A percentile compares a stretch with the other conserved stretches of the same genome.
These are phyloP conservation scores for Rhizopogon salebrosus DNA, from an alignment of 768 basidiomycete species.

Conservation along the genomic window DNA sequence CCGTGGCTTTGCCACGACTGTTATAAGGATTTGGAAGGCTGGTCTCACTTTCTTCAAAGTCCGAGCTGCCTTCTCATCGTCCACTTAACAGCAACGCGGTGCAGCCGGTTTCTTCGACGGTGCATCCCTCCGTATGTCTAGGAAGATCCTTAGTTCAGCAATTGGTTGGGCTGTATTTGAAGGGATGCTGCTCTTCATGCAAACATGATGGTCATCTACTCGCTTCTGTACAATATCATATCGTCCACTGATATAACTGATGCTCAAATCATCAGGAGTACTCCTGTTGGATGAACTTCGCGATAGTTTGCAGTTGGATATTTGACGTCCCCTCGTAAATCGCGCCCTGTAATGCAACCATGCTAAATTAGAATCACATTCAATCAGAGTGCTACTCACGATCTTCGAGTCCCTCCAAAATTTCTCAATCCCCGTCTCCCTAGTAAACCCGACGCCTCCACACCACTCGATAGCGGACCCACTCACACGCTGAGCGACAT, in stretches of 20 bases:
- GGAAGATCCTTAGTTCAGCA: constrained; percentile 85
- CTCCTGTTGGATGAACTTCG: constrained; percentile 84
- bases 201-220: constrained; percentile 17
- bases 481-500: constrained; percentile 83
- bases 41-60: constrained; percentile 15
- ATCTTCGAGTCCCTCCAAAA: constrained; percentile 97
- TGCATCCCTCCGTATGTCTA: constrained; percentile 70
- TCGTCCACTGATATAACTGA: background rate
- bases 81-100: constrained; percentile 64
- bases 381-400: constrained; percentile 39
- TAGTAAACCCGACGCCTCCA: constrained; percentile 87
- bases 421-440: constrained; percentile 95
- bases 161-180: constrained; percentile 94
- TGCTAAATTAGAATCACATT: background rate
- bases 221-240: background rate
- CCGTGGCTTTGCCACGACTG: constrained; percentile 62
- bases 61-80: background rate
- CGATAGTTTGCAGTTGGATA: constrained; percentile 95
- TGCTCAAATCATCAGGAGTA: constrained; percentile 39
- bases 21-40: constrained; percentile 65
- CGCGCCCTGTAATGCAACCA: constrained; percentile 51
- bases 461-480: constrained; percentile 95
- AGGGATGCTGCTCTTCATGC: constrained; percentile 59
- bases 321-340: constrained; percentile 97
- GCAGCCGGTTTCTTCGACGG: constrained; percentile 82